Conservation (phyloP, 2,329 filamentous ascomycete species). For the Fulvia fulva region DNA sequence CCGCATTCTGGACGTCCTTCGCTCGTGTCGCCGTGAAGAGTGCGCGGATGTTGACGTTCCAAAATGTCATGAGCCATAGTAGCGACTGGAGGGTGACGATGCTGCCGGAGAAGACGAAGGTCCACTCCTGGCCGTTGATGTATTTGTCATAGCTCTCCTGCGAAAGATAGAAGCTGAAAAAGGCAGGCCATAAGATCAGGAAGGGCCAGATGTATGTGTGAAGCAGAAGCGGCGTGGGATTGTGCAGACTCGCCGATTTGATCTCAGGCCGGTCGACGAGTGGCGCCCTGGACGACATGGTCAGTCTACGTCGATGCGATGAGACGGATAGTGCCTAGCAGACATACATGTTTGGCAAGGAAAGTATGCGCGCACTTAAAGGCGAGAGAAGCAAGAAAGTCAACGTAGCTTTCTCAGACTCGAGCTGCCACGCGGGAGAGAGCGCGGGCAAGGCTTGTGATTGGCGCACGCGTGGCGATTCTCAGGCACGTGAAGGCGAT, state of each 20-base stretch:
- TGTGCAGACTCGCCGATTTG: conserved; percentile 79
- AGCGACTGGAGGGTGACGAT: conserved; percentile 87
- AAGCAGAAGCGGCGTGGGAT: conserved; percentile 73
- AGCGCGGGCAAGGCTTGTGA: not conserved
- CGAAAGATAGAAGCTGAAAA: conserved; percentile 81
- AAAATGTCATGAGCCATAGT: conserved; percentile 93
- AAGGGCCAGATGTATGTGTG: conserved; percentile 95
- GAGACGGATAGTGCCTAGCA: not conserved
- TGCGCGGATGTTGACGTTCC: conserved; percentile 84
- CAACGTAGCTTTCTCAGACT: not conserved
- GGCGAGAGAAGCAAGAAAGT: not conserved
- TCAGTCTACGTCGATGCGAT: not conserved
- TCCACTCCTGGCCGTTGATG: conserved; percentile 95
- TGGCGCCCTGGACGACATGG: conserved; percentile 50
- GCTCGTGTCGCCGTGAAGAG: conserved; percentile 75
- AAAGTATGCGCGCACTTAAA: not conserved
- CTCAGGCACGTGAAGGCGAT: not conserved
- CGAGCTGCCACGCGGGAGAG: not conserved
- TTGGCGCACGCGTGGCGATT: not conserved
- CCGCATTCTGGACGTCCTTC: conserved; percentile 65
- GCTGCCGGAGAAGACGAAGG: conserved; percentile 85
- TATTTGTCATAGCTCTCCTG: conserved; percentile 82
- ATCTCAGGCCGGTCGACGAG: conserved; percentile 93
- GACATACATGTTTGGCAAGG: not conserved
- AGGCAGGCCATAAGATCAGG: conserved; percentile 83